These are phyloP conservation scores for Picochlorum sp. DNA, from an alignment of 139 green algal genomes.

Conservation along the genomic window DNA sequence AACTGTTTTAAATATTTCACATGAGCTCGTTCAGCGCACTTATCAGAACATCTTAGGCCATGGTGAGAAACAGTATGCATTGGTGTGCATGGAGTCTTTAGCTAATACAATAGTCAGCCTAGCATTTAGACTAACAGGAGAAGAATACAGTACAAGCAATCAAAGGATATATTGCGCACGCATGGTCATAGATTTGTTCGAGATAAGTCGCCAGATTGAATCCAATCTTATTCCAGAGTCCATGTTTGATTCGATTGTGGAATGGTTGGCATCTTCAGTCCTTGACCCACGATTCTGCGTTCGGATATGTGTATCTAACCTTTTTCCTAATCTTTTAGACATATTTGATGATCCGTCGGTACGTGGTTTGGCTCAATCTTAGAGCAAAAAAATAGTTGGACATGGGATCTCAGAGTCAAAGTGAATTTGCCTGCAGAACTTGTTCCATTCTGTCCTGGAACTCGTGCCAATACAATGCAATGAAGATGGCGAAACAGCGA, in stretches of 20 bases:
- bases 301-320: neutral
- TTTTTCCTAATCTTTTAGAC: neutral
- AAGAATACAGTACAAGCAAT: too few species aligned
- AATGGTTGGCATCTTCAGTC: neutral
- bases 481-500: too few species aligned
- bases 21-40: too few species aligned
- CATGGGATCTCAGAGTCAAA: neutral
- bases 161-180: too few species aligned
- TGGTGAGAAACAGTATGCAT: too few species aligned
- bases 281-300: neutral
- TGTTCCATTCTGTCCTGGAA: neutral
- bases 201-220: neutral
- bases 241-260: neutral
- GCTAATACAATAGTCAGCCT: too few species aligned
- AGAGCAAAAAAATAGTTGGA: neutral
- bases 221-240: neutral
- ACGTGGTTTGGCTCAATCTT: neutral
- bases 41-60: too few species aligned
- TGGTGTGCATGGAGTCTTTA: too few species aligned
- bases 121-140: too few species aligned
- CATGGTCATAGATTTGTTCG: neutral
- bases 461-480: neutral
- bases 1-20: too few species aligned
- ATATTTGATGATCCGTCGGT: neutral
- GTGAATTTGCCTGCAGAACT: neutral